A percentile compares a stretch with the other conserved stretches of the same genome.
phyloP scores from a whole-genome alignment of 73 alveolate genomes.

The Tetrahymena borealis region DNA sequence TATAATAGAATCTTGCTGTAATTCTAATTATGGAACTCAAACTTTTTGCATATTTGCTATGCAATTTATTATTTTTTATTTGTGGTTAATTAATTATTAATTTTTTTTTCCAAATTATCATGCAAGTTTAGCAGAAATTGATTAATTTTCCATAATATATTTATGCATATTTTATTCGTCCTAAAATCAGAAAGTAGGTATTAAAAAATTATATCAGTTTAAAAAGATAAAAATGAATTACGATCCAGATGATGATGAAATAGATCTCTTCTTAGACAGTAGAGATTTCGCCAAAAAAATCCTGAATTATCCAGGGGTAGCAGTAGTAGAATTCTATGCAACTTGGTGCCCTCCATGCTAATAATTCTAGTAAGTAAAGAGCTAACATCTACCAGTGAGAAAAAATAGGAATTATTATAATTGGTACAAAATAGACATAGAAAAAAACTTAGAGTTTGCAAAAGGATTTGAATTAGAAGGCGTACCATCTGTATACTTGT shows the following conservation, averaged over 20 bases:
- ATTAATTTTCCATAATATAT: no score
- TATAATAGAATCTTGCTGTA: no score
- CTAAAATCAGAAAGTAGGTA: no score
- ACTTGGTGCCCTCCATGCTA: neutral
- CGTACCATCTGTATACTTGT: neutral
- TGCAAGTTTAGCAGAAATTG: no score
- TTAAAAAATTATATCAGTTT: no score
- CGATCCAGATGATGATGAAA: neutral
- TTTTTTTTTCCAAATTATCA: no score
- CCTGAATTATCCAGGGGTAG: neutral
- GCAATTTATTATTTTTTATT: no score
- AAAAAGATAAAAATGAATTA: neutral
- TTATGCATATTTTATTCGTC: no score
- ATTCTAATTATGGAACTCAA: no score
- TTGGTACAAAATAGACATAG: neutral
- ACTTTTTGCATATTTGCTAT: no score
- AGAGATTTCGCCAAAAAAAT: neutral
- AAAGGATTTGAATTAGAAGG: neutral
- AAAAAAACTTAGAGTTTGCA: neutral
- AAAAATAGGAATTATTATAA: neutral
- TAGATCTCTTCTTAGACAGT: neutral
- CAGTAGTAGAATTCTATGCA: neutral
- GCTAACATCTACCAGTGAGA: neutral
- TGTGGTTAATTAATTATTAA: no score
- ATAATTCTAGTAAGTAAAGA: neutral